Evolutionary conservation across 2,329 filamentous ascomycete genomes (phyloP).

Genomic region (Volutella citrinella): DNA sequence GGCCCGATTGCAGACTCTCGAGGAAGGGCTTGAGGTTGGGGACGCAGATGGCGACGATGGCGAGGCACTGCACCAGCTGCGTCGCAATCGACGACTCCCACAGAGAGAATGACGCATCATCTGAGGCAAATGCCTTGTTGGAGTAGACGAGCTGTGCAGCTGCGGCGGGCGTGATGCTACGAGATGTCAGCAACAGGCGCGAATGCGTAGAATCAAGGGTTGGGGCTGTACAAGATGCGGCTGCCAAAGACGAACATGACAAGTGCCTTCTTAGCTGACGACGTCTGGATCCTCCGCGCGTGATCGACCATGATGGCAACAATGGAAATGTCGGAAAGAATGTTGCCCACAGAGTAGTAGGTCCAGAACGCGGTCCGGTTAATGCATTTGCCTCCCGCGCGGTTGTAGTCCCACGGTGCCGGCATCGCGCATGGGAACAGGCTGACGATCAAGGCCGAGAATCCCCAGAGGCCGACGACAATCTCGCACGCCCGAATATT

Average conservation of each 20-base stretch:
- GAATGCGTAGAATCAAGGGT: not conserved
- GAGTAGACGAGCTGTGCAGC: constrained; percentile 25
- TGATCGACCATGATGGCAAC: constrained; percentile 27
- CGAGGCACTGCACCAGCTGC: constrained; percentile 26
- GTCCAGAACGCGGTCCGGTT: constrained; percentile 21
- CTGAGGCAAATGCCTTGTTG: constrained; percentile 19
- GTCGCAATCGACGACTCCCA: constrained; percentile 22
- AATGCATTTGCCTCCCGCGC: constrained; percentile 19
- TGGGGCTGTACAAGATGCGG: constrained; percentile 22
- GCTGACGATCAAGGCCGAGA: constrained; percentile 20
- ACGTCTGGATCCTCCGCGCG: constrained; percentile 26
- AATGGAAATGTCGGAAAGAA: constrained; percentile 26
- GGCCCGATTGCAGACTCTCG: constrained; percentile 26
- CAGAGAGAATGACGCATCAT: constrained; percentile 20
- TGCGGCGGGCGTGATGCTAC: constrained; percentile 25
- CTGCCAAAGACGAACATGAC: constrained; percentile 30
- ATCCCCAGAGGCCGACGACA: constrained; percentile 21
- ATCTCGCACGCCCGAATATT: constrained; percentile 16
- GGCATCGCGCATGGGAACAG: constrained; percentile 26
- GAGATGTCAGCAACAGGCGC: not conserved
- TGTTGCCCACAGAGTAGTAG: constrained; percentile 26
- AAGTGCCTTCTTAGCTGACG: constrained; percentile 23
- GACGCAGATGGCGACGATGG: constrained; percentile 24
- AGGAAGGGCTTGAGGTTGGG: constrained; percentile 30
- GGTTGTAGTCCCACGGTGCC: constrained; percentile 25